Conservation (phyloP, 208 protist species). For the Trypanosoma rangeli region DNA sequence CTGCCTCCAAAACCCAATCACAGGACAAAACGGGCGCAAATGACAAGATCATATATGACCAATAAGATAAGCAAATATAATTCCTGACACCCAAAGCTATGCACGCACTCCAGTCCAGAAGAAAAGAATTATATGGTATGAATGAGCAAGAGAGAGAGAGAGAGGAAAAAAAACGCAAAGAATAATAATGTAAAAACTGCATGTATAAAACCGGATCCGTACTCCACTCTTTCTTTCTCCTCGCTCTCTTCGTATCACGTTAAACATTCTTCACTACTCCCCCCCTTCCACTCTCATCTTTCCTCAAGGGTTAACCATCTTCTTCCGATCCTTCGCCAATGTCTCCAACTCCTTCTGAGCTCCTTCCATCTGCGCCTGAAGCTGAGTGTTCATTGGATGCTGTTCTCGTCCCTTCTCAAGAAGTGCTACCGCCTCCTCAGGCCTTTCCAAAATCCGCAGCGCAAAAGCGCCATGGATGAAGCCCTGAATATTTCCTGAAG, state of each 20-base stretch:
- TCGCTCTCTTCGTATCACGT: background rate
- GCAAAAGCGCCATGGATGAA: conserved; percentile 84
- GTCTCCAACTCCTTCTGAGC: conserved; percentile 49
- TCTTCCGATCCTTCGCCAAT: conserved; percentile 19
- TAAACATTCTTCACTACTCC: background rate
- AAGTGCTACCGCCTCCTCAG: conserved; percentile 57
- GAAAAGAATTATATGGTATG: conserved; percentile 5
- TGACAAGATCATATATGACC: background rate
- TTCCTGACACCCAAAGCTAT: background rate
- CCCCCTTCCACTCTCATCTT: conserved; percentile 11
- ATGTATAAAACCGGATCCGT: background rate
- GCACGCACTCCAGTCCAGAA: background rate
- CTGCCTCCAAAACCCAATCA: no score
- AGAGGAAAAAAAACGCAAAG: conserved; percentile 11
- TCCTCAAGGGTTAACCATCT: conserved; percentile 17
- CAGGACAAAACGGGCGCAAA: no score
- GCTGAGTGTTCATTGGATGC: conserved; percentile 70
- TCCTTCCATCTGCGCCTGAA: conserved; percentile 50
- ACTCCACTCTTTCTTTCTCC: background rate
- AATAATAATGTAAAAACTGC: background rate
- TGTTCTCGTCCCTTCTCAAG: conserved; percentile 58
- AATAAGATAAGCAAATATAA: conserved; percentile 2
- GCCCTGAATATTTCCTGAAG: conserved; percentile 73
- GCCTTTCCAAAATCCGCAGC: conserved; percentile 47
- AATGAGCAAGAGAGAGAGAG: conserved; percentile 6